phyloP scores from a whole-genome alignment of 1,139 yeast species.

The Candida pseudocylindracea region DNA sequence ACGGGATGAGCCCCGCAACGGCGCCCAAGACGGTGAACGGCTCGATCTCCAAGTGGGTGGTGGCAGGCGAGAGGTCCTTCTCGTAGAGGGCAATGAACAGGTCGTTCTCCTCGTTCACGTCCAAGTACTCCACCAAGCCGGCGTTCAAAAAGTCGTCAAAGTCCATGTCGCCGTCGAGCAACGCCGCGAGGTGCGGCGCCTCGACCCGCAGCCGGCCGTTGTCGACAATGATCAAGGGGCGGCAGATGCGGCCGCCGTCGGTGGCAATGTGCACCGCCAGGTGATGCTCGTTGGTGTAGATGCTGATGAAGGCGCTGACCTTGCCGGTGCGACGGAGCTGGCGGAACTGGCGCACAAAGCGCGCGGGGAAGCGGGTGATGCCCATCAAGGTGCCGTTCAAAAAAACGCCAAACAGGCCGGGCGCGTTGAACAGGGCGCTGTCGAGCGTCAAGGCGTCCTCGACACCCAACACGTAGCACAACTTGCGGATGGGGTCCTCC shows the following conservation, averaged over 20 bases:
- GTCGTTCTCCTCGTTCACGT: slow-evolving; percentile 96
- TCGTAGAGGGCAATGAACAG: slow-evolving; percentile 85
- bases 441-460: slow-evolving; percentile 70
- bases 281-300: slow-evolving; percentile 78
- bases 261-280: slow-evolving; percentile 92
- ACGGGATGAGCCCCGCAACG: slow-evolving; percentile 97
- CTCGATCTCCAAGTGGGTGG: slow-evolving; percentile 89
- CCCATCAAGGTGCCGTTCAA: slow-evolving; percentile 90
- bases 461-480: slow-evolving; percentile 72
- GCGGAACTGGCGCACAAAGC: slow-evolving; percentile 64
- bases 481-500: slow-evolving; percentile 61
- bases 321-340: slow-evolving; percentile 65
- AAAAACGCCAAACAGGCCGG: slow-evolving; percentile 64
- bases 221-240: slow-evolving; percentile 75
- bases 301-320: slow-evolving; percentile 76
- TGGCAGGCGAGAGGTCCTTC: slow-evolving; percentile 15
- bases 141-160: slow-evolving; percentile 75
- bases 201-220: slow-evolving; percentile 49
- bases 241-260: slow-evolving; percentile 96
- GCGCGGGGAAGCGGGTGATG: slow-evolving; percentile 65
- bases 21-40: slow-evolving; percentile 95
- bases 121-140: slow-evolving; percentile 88
- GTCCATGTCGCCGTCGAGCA: slow-evolving; percentile 48
- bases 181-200: slow-evolving; percentile 38
- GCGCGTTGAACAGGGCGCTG: slow-evolving; percentile 60